phyloP scores from a whole-genome alignment of 192 early-diverging fungal genomes.

The Pilobolus umbonatus region DNA sequence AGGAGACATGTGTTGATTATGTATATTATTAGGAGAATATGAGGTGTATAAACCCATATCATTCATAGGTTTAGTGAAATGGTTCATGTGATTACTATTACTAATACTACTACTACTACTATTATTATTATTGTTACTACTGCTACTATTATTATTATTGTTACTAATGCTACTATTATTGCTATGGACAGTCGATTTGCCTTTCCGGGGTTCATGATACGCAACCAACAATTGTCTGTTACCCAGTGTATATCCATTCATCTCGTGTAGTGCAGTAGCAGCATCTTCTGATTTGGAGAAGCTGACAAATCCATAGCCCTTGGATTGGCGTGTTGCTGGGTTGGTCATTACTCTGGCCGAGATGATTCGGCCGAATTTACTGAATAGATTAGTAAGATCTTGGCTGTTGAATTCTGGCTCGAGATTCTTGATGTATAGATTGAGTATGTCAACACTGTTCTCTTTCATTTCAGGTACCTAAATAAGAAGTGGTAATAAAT shows the following conservation, averaged over 20 bases:
- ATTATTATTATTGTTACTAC: too few species aligned
- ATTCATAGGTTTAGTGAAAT: too few species aligned
- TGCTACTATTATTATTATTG: not conserved
- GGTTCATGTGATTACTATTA: too few species aligned
- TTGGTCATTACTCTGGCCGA: conserved; percentile 87
- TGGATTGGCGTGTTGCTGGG: conserved; percentile 66
- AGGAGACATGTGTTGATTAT: too few species aligned
- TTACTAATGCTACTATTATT: not conserved
- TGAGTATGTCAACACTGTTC: conserved; percentile 44
- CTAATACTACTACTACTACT: too few species aligned
- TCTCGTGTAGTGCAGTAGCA: conserved; percentile 80
- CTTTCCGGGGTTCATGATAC: conserved; percentile 89
- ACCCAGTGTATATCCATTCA: conserved; percentile 81
- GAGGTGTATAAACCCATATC: too few species aligned
- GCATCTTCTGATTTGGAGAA: conserved; percentile 90
- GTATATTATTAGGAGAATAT: too few species aligned
- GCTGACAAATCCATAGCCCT: conserved; percentile 94
- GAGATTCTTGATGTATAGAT: conserved; percentile 98
- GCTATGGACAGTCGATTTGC: conserved; percentile 34
- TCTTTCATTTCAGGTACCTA: not conserved
- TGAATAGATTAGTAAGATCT: conserved; percentile 87
- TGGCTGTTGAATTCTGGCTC: conserved; percentile 88
- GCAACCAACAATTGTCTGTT: conserved; percentile 87
- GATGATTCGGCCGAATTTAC: conserved; percentile 83
- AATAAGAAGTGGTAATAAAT: not conserved